Percentiles rank a stretch among this genome's conserved stretches.
Evolutionary conservation across 129 eudicot species (phyloP).

Genomic region (Chrysanthemum lavandulifolium): DNA sequence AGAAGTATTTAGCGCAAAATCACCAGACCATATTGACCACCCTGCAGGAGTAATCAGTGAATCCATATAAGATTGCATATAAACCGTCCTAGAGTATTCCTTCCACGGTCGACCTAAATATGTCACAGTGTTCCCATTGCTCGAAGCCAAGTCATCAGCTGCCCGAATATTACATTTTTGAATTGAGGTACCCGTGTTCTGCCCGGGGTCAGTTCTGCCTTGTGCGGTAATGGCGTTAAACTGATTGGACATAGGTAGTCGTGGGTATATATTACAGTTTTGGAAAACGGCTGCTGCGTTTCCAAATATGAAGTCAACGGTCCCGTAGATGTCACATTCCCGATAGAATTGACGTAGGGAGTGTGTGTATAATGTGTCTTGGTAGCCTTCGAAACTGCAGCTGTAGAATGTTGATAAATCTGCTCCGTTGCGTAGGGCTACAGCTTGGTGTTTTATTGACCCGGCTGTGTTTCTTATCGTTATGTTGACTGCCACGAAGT

Average conservation of each 20-base stretch:
- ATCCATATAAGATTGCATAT: constrained; percentile 57
- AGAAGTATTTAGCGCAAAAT: constrained; percentile 49
- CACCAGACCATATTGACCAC: constrained; percentile 57
- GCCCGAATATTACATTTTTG: constrained; percentile 44
- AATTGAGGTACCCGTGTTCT: constrained; percentile 52
- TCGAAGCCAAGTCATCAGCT: constrained; percentile 46
- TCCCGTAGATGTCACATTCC: constrained; percentile 58
- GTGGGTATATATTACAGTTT: constrained; percentile 45
- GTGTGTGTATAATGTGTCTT: constrained; percentile 61
- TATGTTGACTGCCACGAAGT: constrained; percentile 57
- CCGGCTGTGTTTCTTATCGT: constrained; percentile 72
- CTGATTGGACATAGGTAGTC: constrained; percentile 47
- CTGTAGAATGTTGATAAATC: constrained; percentile 56
- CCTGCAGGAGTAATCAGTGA: constrained; percentile 42
- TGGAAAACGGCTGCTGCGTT: constrained; percentile 56
- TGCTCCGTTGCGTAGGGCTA: constrained; percentile 61
- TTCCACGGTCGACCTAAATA: constrained; percentile 73
- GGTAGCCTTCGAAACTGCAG: constrained; percentile 70
- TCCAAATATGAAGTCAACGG: constrained; percentile 65
- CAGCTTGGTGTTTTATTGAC: constrained; percentile 56
- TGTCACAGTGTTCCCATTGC: constrained; percentile 34
- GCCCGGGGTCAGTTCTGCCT: constrained; percentile 50
- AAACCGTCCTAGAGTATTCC: constrained; percentile 41
- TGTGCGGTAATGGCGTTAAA: constrained; percentile 73
- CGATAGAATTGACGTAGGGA: constrained; percentile 61